Percentiles rank a stretch among this genome's conserved stretches.
These are phyloP conservation scores for Sanghuangporus sanghuang DNA, from an alignment of 1,284 basidiomycete genomes.

Conservation along the genomic window DNA sequence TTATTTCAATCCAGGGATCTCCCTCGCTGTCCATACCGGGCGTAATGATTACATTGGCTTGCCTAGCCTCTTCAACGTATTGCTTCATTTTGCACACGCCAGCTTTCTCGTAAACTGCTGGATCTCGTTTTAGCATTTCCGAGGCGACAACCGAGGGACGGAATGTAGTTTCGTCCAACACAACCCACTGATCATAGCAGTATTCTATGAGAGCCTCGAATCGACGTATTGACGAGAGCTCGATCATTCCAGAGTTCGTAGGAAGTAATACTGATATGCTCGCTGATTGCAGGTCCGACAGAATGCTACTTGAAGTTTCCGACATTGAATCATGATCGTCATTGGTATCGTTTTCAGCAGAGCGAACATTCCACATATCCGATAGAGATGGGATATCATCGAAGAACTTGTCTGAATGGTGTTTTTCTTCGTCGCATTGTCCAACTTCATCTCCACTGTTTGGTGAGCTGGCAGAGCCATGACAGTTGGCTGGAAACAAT, in stretches of 20 bases:
- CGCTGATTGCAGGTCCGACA: not conserved
- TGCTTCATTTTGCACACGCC: conserved; percentile 40
- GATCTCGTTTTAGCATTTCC: conserved; percentile 31
- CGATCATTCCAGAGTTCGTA: conserved; percentile 9
- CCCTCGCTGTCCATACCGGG: conserved; percentile 32
- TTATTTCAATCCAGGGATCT: conserved; percentile 33
- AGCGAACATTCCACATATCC: too few species aligned
- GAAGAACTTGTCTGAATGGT: too few species aligned
- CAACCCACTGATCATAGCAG: conserved; percentile 19
- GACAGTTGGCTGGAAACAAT: too few species aligned
- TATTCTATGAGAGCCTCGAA: conserved; percentile 16
- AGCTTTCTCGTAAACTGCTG: conserved; percentile 35
- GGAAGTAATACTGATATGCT: not conserved
- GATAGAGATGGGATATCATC: too few species aligned
- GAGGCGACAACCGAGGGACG: conserved; percentile 36
- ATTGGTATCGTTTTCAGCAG: too few species aligned
- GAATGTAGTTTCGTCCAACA: conserved; percentile 28
- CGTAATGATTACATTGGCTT: conserved; percentile 37
- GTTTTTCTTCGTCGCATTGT: too few species aligned
- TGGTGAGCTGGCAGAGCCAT: too few species aligned
- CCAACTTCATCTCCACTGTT: too few species aligned
- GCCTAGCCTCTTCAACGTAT: conserved; percentile 41
- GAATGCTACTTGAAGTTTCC: too few species aligned
- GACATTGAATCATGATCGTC: too few species aligned
- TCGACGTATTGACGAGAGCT: not conserved